Evolutionary conservation across 805 yeast genomes (phyloP).

Genomic region (Grigorovia transvaalensis): DNA sequence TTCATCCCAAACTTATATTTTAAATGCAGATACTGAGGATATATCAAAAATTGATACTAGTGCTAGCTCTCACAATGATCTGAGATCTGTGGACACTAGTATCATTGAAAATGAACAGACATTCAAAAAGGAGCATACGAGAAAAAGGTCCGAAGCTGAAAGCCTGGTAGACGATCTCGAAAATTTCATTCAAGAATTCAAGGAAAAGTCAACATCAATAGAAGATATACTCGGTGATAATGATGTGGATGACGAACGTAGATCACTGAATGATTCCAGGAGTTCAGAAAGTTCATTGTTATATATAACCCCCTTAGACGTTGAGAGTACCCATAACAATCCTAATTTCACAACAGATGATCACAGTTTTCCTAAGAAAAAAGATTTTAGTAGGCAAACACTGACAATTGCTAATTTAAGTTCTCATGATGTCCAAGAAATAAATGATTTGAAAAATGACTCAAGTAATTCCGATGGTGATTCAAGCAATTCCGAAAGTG

Average conservation of each 20-base stretch:
- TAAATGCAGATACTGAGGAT: too few species aligned
- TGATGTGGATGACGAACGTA: not conserved
- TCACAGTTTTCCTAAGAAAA: not conserved
- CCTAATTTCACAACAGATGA: not conserved
- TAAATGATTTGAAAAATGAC: not conserved
- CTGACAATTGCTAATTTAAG: not conserved
- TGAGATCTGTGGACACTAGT: not conserved
- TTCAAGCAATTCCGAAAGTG: not conserved
- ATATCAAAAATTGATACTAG: not conserved
- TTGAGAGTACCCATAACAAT: not conserved
- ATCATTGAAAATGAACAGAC: not conserved
- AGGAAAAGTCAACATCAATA: conserved; percentile 3
- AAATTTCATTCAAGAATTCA: conserved; percentile 13
- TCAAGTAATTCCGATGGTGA: not conserved
- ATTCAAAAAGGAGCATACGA: conserved; percentile 10
- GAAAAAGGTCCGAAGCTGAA: conserved; percentile 27
- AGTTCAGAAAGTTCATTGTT: conserved; percentile 2
- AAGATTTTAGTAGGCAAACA: not conserved
- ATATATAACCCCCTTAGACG: conserved; percentile 2
- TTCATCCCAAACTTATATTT: not conserved
- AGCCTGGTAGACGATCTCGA: conserved; percentile 27
- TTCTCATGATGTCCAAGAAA: not conserved
- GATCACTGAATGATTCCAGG: not conserved
- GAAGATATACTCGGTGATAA: not conserved
- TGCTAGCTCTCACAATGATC: not conserved